phyloP scores from a whole-genome alignment of 2,329 filamentous ascomycete species.

The Colletotrichum eleusines region DNA sequence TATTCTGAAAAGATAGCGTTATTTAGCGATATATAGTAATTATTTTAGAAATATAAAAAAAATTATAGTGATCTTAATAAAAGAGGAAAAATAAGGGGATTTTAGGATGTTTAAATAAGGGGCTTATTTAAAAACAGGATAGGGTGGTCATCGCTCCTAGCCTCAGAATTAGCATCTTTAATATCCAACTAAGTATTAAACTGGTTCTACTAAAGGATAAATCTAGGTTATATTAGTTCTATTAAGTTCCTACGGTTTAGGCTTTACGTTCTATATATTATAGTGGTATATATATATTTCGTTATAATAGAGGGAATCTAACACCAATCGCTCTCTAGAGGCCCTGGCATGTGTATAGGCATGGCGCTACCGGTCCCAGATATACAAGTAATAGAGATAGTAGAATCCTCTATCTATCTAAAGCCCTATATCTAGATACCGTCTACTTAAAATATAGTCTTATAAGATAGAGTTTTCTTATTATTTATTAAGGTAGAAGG shows the following conservation, averaged over 20 bases:
- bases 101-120: too few relatives aligned
- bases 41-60: too few relatives aligned
- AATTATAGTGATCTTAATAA: too few relatives aligned
- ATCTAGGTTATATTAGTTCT: too few relatives aligned
- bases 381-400: conserved; percentile 4
- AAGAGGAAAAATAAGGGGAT: too few relatives aligned
- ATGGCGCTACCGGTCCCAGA: conserved; percentile 8
- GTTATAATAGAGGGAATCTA: conserved; percentile 2
- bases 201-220: too few relatives aligned
- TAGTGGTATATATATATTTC: conserved; percentile 1
- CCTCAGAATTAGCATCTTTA: too few relatives aligned
- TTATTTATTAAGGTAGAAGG: conserved; percentile 6
- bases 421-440: not conserved
- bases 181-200: too few relatives aligned
- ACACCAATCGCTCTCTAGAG: not conserved
- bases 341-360: not conserved
- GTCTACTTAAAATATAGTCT: not conserved
- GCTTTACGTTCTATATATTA: not conserved
- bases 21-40: too few relatives aligned
- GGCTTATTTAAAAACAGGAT: too few relatives aligned
- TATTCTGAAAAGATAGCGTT: too few relatives aligned
- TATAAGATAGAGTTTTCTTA: not conserved
- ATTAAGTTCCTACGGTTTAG: not conserved
- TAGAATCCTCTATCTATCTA: conserved; percentile 13
- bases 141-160: too few relatives aligned